Evolutionary conservation across 805 yeast species (phyloP), one percentile per base, ranked within the genome.

Genomic region (Helenozyma rhizophorensis): DNA sequence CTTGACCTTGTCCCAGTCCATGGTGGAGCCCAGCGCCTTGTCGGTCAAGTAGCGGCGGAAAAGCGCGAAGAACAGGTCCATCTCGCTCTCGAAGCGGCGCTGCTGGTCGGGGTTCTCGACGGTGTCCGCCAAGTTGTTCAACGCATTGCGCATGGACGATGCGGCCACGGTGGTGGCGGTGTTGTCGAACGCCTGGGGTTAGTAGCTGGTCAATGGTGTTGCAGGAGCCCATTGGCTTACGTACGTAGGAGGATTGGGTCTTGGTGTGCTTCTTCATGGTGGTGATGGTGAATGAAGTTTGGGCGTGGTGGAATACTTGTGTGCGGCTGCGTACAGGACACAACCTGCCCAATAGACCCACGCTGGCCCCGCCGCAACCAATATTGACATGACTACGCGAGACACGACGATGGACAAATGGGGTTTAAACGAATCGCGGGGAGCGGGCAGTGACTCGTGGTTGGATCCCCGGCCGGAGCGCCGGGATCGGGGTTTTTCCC

Each of bases 141-240:
- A 76, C 2, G 95, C 90, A 60, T 93, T 90, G 58, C 97, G 81
- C 97, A 90, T 93, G 64, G 87, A 97, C 43, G 95, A 83, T 5
- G 97, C 97, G 18, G 97, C 96, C 42, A 88, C 93, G 43, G 85
- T 85, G 36, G 96, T 86, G 29, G 96, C 86, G 44, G 94, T 85
- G 68, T 85, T 85, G 63, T 90, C 98, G 54, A 93, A 90, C 14
- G 95, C 95, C 75, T 80, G 59, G 16, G 53, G 54, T 48, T 50
- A 48, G 55, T 51, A n/a, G n/a, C n/a, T n/a, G 19, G 8, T 17
- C 19, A 5, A 17, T 8, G 7, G 19, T 17, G 19, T 17, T 5
- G n/a, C n/a, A n/a, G n/a, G n/a, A n/a, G n/a, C n/a, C 19, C 8
- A 5, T 17, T 9, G 19, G 9, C n/a, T 3, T 41, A 73, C 80